Evolutionary conservation across 2,329 filamentous ascomycete species (phyloP), one percentile per base, ranked within the genome.

Genomic region (Dothistroma pini): DNA sequence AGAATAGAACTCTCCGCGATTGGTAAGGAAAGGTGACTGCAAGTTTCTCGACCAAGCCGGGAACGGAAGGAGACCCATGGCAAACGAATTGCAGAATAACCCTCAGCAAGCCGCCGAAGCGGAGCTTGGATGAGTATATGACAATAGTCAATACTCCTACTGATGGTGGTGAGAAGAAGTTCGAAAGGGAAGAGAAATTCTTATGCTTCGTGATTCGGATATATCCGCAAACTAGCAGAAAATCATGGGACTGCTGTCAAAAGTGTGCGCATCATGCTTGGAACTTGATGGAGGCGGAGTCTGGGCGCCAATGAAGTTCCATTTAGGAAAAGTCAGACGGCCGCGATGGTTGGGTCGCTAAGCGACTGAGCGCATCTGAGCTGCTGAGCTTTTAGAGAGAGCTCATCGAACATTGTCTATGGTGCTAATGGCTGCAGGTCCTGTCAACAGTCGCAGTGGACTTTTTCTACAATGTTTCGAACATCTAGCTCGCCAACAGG

Each of bases 391-490:
- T n/a, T n/a, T n/a, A n/a, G n/a, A n/a, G n/a, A 16, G 9, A 4
- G 35, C 4, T 4, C 8, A 8, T 41, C 9, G 32, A 34, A 34
- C 32, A 34, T 7, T 12, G 32, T 6, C 32, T 34, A 34, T 34
- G 12, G 32, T 16, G n/a, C 38, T 41, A 16, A 41, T 16, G 14
- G 1, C n/a, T 14, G 2, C 14, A 41, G 38, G n/a, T 41, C 14
- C 38, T 41, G 6, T 41, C 38, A 41, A 93, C 89, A 0, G 79
- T 92, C 35, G 89, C 87, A 19, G 86, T 92, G 61, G 90, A 93
- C 69, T 85, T 92, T 58, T 86, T 85, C 7, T 92, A 88, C 76
- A 91, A 88, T 70, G 83, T 92, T 1, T 84, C 86, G 19, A 92
- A 89, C 69, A 83, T 93, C 61, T 93, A 90, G 79, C 80, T 4